phyloP scores from a whole-genome alignment of 345 rosid species.

The Citrus reticulata region DNA sequence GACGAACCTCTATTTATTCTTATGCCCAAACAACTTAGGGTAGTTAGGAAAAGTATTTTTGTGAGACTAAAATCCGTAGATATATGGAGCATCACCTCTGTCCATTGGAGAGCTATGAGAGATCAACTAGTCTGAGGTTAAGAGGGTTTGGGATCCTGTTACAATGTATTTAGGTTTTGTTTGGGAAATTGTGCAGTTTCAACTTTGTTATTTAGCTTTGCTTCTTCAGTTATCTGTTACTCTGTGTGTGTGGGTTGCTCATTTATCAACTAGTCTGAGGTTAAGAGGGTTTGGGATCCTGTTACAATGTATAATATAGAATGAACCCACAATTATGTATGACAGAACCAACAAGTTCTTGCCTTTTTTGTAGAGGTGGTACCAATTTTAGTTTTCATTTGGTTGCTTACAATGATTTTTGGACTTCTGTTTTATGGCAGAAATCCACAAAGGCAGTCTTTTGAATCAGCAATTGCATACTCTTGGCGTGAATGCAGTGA shows the following conservation, averaged over 20 bases:
- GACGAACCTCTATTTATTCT: too few species aligned
- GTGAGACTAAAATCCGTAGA: neutral
- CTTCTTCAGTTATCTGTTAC: neutral
- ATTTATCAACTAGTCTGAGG: neutral
- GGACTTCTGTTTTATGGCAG: neutral
- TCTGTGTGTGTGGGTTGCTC: neutral
- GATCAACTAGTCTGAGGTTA: neutral
- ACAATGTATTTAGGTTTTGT: neutral
- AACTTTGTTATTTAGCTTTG: neutral
- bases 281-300: too few species aligned
- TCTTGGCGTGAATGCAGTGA: neutral
- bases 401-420: neutral
- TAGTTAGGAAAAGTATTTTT: neutral
- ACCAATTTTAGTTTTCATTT: neutral
- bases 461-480: neutral
- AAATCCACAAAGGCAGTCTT: neutral
- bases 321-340: neutral
- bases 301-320: neutral
- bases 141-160: neutral
- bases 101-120: neutral
- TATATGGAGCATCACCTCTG: neutral
- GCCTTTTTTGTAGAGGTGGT: neutral
- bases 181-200: neutral
- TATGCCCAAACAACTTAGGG: too few species aligned
- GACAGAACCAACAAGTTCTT: neutral